Base-by-base conservation (phyloP, 129 eudicot species). In the Heracleum sosnowskyi region DNA sequence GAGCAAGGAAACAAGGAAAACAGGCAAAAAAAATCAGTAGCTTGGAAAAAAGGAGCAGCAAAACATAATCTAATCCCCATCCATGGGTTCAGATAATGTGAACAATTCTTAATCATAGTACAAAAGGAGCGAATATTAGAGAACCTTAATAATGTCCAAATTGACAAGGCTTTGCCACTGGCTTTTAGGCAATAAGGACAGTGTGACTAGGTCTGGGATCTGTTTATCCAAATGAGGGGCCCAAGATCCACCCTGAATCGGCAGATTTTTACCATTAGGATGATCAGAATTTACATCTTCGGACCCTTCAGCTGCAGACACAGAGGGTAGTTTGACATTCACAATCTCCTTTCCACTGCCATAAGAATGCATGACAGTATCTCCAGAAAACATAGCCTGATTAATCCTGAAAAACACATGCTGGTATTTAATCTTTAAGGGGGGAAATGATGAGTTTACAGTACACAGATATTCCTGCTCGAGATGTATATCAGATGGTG, bases 151-250 rank as follows among this genome's bases (percentile, higher is more conserved):
- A 55, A 90, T 87, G 77, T 96, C 99, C 79, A 96, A 76, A 72
- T 96, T 92, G 85, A 92, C 81, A 88, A 96, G 89, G 81, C 97
- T 90, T 78, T 96, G 99, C 99, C 99, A 96, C 85, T 96, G 99
- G 74, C 93, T 92, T 93, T 92, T 92, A 1, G 99, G 99, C 80
- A 96, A 83, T 45, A 96, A 69, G 16, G 99, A 92, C 69, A 96
- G 97, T 5, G 99, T 90, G 44, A 96, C 96, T 18, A 96, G 86
- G 77, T 96, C 96, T 1, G 97, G 99, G 28, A 96, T 96, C 80
- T 90, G 96, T 79, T 82, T 51, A 70, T 85, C 81, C 29, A 77
- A 79, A 40, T 63, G 76, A 18, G 79, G 69, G 18, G 76, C 46
- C 31, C n/a, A 49, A 62, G 83, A 53, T 24, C 53, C 74, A 60